Percentiles rank a stretch among this genome's conserved stretches.
phyloP scores from a whole-genome alignment of 2,329 filamentous ascomycete genomes.

The Trichoderma afroharzianum region DNA sequence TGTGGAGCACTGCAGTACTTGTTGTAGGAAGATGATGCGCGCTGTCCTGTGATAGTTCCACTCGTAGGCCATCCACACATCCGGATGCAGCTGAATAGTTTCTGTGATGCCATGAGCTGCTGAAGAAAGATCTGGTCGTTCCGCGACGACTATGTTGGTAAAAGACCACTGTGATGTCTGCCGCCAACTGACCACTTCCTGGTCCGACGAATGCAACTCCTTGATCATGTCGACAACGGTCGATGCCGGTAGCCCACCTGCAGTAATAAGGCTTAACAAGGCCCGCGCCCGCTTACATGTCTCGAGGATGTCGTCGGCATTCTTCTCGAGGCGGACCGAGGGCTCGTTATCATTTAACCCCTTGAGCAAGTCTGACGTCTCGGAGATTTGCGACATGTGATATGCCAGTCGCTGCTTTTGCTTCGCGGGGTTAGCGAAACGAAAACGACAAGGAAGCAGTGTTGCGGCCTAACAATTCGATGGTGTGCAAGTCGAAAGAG shows the following conservation, averaged over 20 bases:
- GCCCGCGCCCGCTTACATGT: conserved; percentile 30
- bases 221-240: conserved; percentile 26
- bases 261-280: background rate
- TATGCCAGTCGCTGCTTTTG: background rate
- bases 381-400: conserved; percentile 27
- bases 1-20: conserved; percentile 31
- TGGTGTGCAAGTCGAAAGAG: conserved; percentile 40
- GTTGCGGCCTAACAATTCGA: conserved; percentile 25
- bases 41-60: conserved; percentile 40
- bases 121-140: conserved; percentile 6
- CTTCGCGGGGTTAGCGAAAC: background rate
- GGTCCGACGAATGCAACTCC: conserved; percentile 31
- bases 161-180: conserved; percentile 34
- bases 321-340: conserved; percentile 29
- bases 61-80: conserved; percentile 40
- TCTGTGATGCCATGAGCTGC: background rate
- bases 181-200: conserved; percentile 30
- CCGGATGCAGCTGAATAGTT: conserved; percentile 33
- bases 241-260: background rate
- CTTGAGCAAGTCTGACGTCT: conserved; percentile 30
- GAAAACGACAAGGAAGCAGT: background rate
- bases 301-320: conserved; percentile 26
- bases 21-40: conserved; percentile 35
- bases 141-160: conserved; percentile 20
- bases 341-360: conserved; percentile 28